Percentiles rank a stretch among this genome's conserved stretches.
Evolutionary conservation across 2,329 filamentous ascomycete genomes (phyloP).

Genomic region (Aspergillus nomiae): DNA sequence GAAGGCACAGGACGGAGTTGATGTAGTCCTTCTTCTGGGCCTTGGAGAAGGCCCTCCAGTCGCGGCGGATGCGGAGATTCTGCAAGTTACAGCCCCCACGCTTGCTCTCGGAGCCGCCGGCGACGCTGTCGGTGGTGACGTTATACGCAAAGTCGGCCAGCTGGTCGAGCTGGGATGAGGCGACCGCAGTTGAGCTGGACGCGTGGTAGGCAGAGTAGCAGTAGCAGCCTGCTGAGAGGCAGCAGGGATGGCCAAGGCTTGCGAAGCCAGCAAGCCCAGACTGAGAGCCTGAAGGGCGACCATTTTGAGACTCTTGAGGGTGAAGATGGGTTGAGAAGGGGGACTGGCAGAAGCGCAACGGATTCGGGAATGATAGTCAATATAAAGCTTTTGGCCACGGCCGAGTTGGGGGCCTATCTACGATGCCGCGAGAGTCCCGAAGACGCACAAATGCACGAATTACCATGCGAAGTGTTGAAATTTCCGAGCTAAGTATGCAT

Average conservation of each 20-base stretch:
- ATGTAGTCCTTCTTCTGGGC: slow-evolving; percentile 46
- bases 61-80: slow-evolving; percentile 25
- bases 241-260: slow-evolving; percentile 18
- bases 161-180: slow-evolving; percentile 17
- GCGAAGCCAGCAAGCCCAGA: slow-evolving; percentile 16
- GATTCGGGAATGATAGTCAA: neutral
- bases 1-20: slow-evolving; percentile 50
- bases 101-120: slow-evolving; percentile 1
- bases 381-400: slow-evolving; percentile 3
- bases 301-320: slow-evolving; percentile 8
- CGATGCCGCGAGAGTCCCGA: neutral
- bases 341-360: neutral
- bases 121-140: slow-evolving; percentile 10
- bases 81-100: slow-evolving; percentile 15
- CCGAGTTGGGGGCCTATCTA: neutral
- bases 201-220: slow-evolving; percentile 6
- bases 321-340: neutral
- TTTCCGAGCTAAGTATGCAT: neutral
- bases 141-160: slow-evolving; percentile 20
- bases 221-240: slow-evolving; percentile 2
- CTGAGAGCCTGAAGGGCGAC: slow-evolving; percentile 18
- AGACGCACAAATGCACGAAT: neutral
- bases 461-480: neutral
- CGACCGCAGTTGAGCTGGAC: slow-evolving; percentile 10
- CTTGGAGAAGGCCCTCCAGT: slow-evolving; percentile 35